Conservation (phyloP, 768 basidiomycete genomes). For the Tylopilus felleus region DNA sequence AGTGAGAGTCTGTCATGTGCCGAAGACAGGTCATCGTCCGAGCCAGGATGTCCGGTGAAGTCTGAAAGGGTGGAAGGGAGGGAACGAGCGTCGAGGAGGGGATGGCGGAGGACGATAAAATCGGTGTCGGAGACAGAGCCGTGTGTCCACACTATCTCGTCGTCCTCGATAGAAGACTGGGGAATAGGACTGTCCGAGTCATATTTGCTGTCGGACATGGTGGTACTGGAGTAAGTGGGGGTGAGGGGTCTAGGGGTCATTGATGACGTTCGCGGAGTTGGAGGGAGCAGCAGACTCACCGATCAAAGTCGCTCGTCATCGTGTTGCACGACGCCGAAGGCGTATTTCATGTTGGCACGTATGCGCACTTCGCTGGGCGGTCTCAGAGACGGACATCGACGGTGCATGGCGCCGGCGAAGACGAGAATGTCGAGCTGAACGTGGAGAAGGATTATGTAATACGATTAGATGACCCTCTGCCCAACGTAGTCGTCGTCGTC, state of each 20-base stretch:
- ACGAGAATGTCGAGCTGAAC: conserved; percentile 1
- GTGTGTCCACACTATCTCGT: conserved; percentile 21
- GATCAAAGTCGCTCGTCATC: conserved; percentile 13
- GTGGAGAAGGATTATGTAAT: conserved; percentile 32
- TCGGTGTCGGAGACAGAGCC: conserved; percentile 15
- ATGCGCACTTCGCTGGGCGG: not conserved
- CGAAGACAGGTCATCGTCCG: conserved; percentile 12
- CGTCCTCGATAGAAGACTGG: conserved; percentile 21
- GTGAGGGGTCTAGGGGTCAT: not conserved
- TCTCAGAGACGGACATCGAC: not conserved
- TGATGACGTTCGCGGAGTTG: conserved; percentile 17
- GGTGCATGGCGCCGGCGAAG: not conserved
- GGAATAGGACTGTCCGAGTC: conserved; percentile 10
- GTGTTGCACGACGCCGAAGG: conserved; percentile 1
- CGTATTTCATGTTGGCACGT: not conserved
- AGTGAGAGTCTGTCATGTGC: conserved; percentile 22
- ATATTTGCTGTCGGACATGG: conserved; percentile 12
- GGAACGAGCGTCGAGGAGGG: conserved; percentile 14
- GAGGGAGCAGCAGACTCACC: not conserved
- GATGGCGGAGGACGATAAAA: conserved; percentile 24
- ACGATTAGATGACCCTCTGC: conserved; percentile 38
- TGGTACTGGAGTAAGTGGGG: not conserved
- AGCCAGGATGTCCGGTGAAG: not conserved
- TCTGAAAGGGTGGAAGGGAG: conserved; percentile 13
- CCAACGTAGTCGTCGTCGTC: conserved; percentile 28